Conservation (phyloP, 306 rosid species). For the Astragalus glycyphyllos region DNA sequence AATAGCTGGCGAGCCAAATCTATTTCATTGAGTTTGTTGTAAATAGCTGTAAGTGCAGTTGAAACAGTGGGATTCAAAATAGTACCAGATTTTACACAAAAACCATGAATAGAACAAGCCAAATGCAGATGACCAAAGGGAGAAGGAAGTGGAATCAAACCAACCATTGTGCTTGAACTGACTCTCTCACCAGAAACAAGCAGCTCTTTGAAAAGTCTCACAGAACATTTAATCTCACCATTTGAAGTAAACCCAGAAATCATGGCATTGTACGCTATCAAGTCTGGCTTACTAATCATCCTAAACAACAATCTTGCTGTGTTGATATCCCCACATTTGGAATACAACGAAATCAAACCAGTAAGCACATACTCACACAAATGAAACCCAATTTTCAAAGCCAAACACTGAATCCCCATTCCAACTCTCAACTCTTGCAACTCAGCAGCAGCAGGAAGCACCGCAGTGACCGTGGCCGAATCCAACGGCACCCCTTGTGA, state of each 20-base stretch:
- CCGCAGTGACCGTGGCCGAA: conserved; percentile 64
- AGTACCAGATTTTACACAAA: conserved; percentile 69
- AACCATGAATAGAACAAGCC: conserved; percentile 62
- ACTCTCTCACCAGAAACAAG: conserved; percentile 63
- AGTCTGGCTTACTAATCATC: conserved; percentile 65
- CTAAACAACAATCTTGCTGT: conserved; percentile 65
- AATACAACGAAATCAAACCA: conserved; percentile 81
- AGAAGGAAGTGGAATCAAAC: conserved; percentile 77
- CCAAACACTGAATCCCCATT: conserved; percentile 71
- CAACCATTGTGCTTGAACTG: conserved; percentile 81
- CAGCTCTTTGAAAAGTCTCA: conserved; percentile 67
- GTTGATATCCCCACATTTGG: conserved; percentile 70
- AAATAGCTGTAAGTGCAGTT: conserved; percentile 76
- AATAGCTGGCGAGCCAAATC: conserved; percentile 74
- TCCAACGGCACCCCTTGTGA: conserved; percentile 53
- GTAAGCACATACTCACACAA: conserved; percentile 66
- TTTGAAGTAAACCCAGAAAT: conserved; percentile 84
- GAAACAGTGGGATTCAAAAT: conserved; percentile 71
- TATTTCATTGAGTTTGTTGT: conserved; percentile 74
- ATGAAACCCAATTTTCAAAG: conserved; percentile 70
- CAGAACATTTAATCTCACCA: conserved; percentile 59
- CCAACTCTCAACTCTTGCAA: conserved; percentile 69
- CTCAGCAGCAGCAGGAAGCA: conserved; percentile 86
- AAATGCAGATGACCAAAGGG: conserved; percentile 80
- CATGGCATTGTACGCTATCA: conserved; percentile 83